Conservation (phyloP, 164 flowering plant genomes). For the Stephania cephalantha region DNA sequence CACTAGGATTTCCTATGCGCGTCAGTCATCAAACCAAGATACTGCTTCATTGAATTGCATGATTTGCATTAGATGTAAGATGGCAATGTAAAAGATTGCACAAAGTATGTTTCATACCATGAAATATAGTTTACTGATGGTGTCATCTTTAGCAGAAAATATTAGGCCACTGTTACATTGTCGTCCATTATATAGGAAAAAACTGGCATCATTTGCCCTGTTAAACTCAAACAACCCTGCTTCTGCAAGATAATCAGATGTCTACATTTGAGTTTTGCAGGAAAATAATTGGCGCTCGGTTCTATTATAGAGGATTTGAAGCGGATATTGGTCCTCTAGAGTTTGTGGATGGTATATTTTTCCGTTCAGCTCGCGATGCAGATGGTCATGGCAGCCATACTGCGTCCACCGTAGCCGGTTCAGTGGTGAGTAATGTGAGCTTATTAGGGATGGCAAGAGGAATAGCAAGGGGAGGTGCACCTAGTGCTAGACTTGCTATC, state of each 20-base stretch:
- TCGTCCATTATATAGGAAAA: no score
- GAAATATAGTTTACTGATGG: no score
- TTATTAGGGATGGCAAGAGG: constrained; percentile 41
- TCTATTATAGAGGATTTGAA: constrained; percentile 31
- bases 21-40: no score
- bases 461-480: constrained; percentile 51
- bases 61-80: no score
- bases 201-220: no score
- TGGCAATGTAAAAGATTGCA: no score
- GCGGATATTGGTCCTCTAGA: constrained; percentile 23
- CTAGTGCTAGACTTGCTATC: constrained; percentile 49
- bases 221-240: not conserved
- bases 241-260: not conserved
- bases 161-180: no score
- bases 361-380: constrained; percentile 22
- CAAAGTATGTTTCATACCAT: no score
- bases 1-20: no score
- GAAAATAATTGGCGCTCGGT: constrained; percentile 42
- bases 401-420: constrained; percentile 49
- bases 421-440: constrained; percentile 29
- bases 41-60: no score
- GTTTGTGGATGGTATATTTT: constrained; percentile 9
- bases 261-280: constrained; percentile 19
- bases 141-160: no score
- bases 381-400: constrained; percentile 39